Base-by-base conservation (phyloP, 345 rosid species). In the Cardamine chenopodiifolia region DNA sequence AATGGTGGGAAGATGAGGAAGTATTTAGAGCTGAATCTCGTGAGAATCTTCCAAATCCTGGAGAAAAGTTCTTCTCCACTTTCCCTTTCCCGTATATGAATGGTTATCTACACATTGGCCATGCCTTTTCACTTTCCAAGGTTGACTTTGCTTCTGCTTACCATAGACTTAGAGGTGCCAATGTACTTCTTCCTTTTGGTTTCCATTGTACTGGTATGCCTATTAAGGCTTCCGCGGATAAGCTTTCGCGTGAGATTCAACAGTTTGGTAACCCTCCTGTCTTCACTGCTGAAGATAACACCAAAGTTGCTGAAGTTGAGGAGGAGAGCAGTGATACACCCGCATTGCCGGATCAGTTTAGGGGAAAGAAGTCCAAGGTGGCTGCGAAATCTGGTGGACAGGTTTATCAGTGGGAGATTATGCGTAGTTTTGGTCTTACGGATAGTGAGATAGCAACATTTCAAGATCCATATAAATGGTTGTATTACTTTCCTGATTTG, bases 151-250 rank as follows among this genome's bases (percentile, higher is more conserved):
- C 97, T 17, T 93, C 95, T 29, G 95, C 95, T 44, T 94, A 81
- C 54, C 97, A 91, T 75, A 84, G 98, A 80, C 71, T 94, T 7
- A 83, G 87, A 62, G 97, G 97, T 5, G 90, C 88, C 37, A 94
- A 91, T 74, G 97, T 91, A 66, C 84, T 94, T 2, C 82, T 91
- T 37, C 98, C 98, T 0, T 94, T 94, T 82, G 97, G 82, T 39
- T 94, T 94, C 53, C 98, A 94, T 62, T 91, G 97, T 68, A 94
- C 98, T 19, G 98, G 98, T 40, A 94, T 94, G 97, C 98, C 97
- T 2, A 94, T 94, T 47, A 91, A 94, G 83, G 98, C 98, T 42
- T 86, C 98, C 2, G 98, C 98, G 4, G 98, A 90, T 83, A 94
- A 94, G 65, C 96, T 94, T 66, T 78, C 79, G 1, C 79, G 93